Conservation (phyloP, 495 filamentous ascomycete genomes). For the Hyaloscypha hepaticicola region DNA sequence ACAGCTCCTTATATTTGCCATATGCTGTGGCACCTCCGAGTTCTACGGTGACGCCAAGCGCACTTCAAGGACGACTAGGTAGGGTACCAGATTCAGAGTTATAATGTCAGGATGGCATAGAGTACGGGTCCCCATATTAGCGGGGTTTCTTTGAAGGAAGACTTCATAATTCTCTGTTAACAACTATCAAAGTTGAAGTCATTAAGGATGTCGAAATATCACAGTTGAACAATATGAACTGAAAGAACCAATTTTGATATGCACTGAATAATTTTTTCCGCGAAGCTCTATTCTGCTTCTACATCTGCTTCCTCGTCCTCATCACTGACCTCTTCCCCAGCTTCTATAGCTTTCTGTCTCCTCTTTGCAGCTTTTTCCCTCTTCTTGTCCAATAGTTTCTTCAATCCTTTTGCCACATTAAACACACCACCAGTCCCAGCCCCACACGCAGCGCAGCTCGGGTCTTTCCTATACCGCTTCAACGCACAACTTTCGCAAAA, state of each 20-base stretch:
- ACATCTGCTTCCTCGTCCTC: constrained; percentile 63
- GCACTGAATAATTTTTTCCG: neutral
- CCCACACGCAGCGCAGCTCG: constrained; percentile 82
- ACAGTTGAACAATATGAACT: neutral
- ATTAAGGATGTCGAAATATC: neutral
- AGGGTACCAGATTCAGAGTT: neutral
- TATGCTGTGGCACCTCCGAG: neutral
- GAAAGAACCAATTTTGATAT: neutral
- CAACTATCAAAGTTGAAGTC: too few species aligned
- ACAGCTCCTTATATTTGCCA: neutral
- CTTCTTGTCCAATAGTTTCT: constrained; percentile 82
- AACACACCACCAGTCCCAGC: constrained; percentile 85
- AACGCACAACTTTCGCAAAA: constrained; percentile 92
- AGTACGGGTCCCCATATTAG: too few species aligned
- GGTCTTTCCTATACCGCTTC: constrained; percentile 72
- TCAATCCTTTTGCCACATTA: constrained; percentile 81
- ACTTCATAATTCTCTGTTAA: too few species aligned
- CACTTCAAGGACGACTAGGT: neutral
- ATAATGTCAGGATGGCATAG: neutral
- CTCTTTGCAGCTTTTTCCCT: constrained; percentile 64
- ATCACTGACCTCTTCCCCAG: constrained; percentile 66
- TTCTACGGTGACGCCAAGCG: neutral
- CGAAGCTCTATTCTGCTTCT: constrained; percentile 6
- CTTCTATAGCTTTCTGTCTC: constrained; percentile 67
- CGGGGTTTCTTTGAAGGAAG: too few species aligned